These are phyloP conservation scores for Cordyceps farinosa DNA, from an alignment of 2,329 filamentous ascomycete genomes.

Conservation along the genomic window DNA sequence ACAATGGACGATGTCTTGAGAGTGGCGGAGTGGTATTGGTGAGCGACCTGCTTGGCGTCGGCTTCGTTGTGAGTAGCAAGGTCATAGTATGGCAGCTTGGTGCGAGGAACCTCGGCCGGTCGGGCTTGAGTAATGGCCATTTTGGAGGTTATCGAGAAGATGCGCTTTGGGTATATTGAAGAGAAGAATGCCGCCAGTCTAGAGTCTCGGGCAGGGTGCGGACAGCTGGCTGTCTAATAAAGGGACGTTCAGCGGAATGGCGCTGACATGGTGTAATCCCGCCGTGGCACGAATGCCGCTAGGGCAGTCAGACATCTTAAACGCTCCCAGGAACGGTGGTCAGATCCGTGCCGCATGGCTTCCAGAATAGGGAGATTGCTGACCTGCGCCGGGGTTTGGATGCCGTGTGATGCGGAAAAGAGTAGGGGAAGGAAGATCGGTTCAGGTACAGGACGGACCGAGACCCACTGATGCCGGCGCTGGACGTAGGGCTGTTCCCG, in stretches of 20 bases:
- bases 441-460: constrained; percentile 1
- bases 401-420: not conserved
- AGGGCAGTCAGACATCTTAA: constrained; percentile 11
- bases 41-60: constrained; percentile 5
- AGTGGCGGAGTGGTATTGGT: constrained; percentile 1
- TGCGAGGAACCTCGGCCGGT: constrained; percentile 12
- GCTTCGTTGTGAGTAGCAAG: constrained; percentile 13
- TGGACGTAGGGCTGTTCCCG: not conserved
- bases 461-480: constrained; percentile 4
- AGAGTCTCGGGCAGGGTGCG: not conserved
- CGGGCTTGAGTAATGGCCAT: constrained; percentile 9
- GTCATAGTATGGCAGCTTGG: constrained; percentile 16
- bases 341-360: constrained; percentile 7
- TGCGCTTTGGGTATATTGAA: not conserved
- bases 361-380: constrained; percentile 11
- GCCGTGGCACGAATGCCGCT: constrained; percentile 15
- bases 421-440: constrained; percentile 5
- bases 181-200: not conserved
- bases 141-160: not conserved
- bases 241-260: constrained; percentile 6
- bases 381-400: not conserved
- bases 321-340: not conserved
- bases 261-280: constrained; percentile 17
- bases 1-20: not conserved
- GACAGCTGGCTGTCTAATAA: constrained; percentile 12